Evolutionary conservation across 352 stramenopile genomes (phyloP), one percentile per base, ranked within the genome.

Genomic region (Globisporangium lucens): DNA sequence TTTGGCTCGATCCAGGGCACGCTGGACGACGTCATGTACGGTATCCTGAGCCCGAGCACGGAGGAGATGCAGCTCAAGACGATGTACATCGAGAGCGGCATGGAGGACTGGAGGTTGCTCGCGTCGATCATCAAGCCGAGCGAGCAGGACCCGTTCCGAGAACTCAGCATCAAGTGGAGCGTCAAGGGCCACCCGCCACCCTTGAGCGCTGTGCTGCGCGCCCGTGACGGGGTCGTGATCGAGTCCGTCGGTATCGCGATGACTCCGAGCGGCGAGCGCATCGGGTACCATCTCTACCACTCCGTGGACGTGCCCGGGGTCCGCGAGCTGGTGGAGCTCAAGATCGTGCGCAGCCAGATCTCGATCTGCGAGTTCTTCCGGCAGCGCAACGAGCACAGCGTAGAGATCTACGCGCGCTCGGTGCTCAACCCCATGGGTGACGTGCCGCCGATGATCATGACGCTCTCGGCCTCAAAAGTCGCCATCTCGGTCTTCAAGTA

Each of bases 61-160:
- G 72, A 77, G 15, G 69, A 75, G 36, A 82, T 89, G 76, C 63
- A 67, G n/a, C 80, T 90, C 63, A 84, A 80, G 67, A 77, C 79
- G 0, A 74, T 75, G 27, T 88, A 87, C 66, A 74, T 80, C 56
- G 43, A 65, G 8, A 75, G 82, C 65, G 81, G 81, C 60, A 80
- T 87, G 56, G 66, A 76, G 22, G 80, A 91, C 70, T 76, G 71
- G 36, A 20, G 77, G 70, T 10, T 56, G 47, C 51, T 56, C 9
- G 51, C 51, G 22, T 33, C 51, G 9, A 56, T 56, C 22, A 56
- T 56, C 51, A 30, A 17, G 12, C 51, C 51, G 22, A 56, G 51
- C 12, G 51, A 56, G 7, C 2, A 0, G n/a, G 51, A 56, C 51
- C 51, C 51, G 12, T 56, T 56, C n/a, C 51, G 51, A 30, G 24